Conservation (phyloP, 208 protist genomes). For the Acanthamoeba royreba region DNA sequence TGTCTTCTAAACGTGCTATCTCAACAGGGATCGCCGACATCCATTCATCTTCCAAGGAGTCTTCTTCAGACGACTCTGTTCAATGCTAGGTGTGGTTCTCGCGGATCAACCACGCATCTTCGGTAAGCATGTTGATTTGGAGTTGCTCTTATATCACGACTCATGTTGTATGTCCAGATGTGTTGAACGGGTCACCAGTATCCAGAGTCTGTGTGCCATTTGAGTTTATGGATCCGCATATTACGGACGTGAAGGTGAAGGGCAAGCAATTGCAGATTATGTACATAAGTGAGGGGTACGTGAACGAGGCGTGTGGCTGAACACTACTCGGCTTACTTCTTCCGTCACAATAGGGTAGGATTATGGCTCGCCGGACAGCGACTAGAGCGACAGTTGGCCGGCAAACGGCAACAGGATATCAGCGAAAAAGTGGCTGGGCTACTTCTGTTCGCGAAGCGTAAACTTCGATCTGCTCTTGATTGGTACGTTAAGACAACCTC, state of each 20-base stretch:
- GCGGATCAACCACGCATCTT: not conserved
- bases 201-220: not conserved
- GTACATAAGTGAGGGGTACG: not conserved
- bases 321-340: no score
- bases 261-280: conserved; percentile 6
- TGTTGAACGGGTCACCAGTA: not conserved
- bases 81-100: not conserved
- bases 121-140: no score
- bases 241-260: not conserved
- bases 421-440: not conserved
- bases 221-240: conserved; percentile 13
- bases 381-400: not conserved
- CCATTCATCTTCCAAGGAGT: conserved; percentile 13
- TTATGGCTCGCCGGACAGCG: not conserved
- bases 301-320: no score
- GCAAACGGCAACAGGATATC: not conserved
- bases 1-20: not conserved
- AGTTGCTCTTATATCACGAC: no score
- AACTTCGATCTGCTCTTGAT: not conserved
- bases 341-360: not conserved
- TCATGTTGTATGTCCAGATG: not conserved
- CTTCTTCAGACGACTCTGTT: conserved; percentile 2
- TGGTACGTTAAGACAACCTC: not conserved
- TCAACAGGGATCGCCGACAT: not conserved
- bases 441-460: not conserved